Conservation (phyloP, 352 stramenopile genomes). For the Globisporangium splendens region DNA sequence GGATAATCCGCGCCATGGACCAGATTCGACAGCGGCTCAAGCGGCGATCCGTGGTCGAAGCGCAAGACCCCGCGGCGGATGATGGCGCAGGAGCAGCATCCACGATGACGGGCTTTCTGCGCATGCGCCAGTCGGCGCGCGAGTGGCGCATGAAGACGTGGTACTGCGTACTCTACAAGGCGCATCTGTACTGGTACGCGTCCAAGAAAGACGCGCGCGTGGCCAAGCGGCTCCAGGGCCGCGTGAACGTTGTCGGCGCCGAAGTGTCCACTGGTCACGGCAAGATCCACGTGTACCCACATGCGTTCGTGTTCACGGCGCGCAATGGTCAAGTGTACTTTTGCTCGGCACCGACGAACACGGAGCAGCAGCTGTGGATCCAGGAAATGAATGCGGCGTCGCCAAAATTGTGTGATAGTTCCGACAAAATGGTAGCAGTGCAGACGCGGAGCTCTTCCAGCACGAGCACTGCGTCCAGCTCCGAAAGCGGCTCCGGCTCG, state of each 20-base stretch:
- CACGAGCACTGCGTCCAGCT: neutral
- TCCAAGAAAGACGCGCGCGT: constrained; percentile 26
- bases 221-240: constrained; percentile 15
- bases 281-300: constrained; percentile 23
- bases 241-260: constrained; percentile 16
- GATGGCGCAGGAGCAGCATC: neutral
- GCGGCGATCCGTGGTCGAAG: constrained; percentile 13
- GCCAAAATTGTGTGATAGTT: neutral
- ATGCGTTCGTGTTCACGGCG: constrained; percentile 31
- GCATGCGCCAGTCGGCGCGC: constrained; percentile 22
- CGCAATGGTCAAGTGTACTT: constrained; percentile 23
- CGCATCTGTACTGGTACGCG: constrained; percentile 26
- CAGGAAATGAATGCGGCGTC: constrained; percentile 13
- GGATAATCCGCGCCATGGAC: constrained; percentile 12
- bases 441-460: neutral
- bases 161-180: constrained; percentile 30
- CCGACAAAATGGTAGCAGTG: neutral
- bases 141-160: constrained; percentile 46
- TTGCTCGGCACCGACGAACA: constrained; percentile 22
- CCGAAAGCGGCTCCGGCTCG: constrained; percentile 3
- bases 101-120: constrained; percentile 24
- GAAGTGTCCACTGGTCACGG: constrained; percentile 15
- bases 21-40: constrained; percentile 15
- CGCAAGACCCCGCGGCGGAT: constrained; percentile 16
- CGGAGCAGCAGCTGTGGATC: constrained; percentile 26